phyloP scores from a whole-genome alignment of 2,329 filamentous ascomycete species.

The Paecilomyces sp. region DNA sequence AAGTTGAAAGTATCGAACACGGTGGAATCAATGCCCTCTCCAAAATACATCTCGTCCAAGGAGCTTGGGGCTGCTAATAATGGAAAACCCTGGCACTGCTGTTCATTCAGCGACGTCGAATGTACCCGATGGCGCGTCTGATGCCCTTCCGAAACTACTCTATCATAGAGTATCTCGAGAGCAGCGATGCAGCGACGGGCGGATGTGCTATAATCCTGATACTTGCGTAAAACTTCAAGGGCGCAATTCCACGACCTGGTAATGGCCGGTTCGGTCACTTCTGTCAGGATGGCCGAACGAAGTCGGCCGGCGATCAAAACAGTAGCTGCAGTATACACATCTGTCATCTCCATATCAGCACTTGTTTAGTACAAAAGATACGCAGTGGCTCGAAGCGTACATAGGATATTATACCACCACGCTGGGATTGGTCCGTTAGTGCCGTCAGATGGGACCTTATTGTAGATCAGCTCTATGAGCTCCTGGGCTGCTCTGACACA shows the following conservation, averaged over 20 bases:
- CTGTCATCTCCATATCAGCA: constrained; percentile 10
- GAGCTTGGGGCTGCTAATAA: not conserved
- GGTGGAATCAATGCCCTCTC: constrained; percentile 17
- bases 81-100: not conserved
- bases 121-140: not conserved
- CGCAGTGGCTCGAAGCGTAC: constrained; percentile 9
- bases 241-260: constrained; percentile 21
- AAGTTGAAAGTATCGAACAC: constrained; percentile 20
- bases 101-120: not conserved
- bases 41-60: constrained; percentile 17
- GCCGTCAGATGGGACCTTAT: constrained; percentile 19
- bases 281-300: constrained; percentile 17
- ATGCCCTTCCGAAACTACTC: constrained; percentile 14
- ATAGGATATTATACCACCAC: constrained; percentile 33
- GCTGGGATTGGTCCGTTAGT: constrained; percentile 23
- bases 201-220: constrained; percentile 23
- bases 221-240: constrained; percentile 22
- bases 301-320: constrained; percentile 26
- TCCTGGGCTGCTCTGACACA: constrained; percentile 27
- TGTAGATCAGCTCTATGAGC: constrained; percentile 23
- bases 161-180: constrained; percentile 23
- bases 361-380: not conserved
- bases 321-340: constrained; percentile 29
- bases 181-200: constrained; percentile 24
- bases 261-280: constrained; percentile 16